phyloP scores from a whole-genome alignment of 768 basidiomycete species.

The Mycena vitilis region DNA sequence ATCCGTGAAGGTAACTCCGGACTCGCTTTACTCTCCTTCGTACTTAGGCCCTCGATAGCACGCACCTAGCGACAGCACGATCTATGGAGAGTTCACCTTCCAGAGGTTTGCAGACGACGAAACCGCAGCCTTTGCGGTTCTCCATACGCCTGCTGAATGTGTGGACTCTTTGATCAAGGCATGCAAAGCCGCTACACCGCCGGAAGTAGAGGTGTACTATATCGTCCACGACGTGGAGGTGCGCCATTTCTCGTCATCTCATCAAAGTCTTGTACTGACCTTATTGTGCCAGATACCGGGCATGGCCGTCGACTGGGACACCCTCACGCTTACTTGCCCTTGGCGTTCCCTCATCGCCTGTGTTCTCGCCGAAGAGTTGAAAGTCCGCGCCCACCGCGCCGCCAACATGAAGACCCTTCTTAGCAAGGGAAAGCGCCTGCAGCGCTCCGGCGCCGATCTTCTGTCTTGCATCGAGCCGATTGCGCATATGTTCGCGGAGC shows the following conservation, averaged over 20 bases:
- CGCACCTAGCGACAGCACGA: neutral
- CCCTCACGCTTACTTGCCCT: constrained; percentile 30
- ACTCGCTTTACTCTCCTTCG: too few relatives aligned
- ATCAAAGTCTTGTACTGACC: neutral
- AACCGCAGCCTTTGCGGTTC: constrained; percentile 1
- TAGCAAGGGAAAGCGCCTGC: constrained; percentile 16
- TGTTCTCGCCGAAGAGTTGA: constrained; percentile 30
- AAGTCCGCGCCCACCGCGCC: constrained; percentile 21
- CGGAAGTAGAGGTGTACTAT: constrained; percentile 24
- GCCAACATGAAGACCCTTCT: neutral
- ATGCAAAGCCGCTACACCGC: constrained; percentile 15
- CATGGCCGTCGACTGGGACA: constrained; percentile 32
- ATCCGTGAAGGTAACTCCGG: constrained; percentile 6
- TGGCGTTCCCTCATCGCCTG: constrained; percentile 29
- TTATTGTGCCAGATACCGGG: constrained; percentile 14
- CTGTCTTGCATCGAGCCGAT: neutral
- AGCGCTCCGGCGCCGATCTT: neutral
- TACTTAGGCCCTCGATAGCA: too few relatives aligned
- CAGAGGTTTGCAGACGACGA: constrained; percentile 22
- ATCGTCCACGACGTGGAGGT: constrained; percentile 32
- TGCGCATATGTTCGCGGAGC: neutral
- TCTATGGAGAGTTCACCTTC: constrained; percentile 20
- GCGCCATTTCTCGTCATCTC: neutral
- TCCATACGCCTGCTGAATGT: too few relatives aligned
- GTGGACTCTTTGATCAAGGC: neutral